phyloP scores from a whole-genome alignment of 345 rosid genomes.

The Reutealis trisperma region DNA sequence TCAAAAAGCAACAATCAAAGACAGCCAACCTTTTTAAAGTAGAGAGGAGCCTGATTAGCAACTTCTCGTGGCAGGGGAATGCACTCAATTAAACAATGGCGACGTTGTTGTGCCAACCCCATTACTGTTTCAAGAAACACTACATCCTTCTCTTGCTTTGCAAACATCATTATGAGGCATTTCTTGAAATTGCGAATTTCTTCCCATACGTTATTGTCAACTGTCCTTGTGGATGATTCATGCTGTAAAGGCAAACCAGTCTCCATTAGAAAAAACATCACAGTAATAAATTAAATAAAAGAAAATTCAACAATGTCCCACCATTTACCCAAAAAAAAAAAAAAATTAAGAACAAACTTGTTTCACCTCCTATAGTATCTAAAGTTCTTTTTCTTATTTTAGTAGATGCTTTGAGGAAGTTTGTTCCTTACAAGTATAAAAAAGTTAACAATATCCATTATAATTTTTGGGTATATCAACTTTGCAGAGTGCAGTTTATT shows the following conservation, averaged over 20 bases:
- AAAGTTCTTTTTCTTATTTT: neutral
- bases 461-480: neutral
- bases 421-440: neutral
- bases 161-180: conserved; percentile 90
- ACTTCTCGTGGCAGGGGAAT: conserved; percentile 69
- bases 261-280: neutral
- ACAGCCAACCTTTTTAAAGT: conserved; percentile 70
- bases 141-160: conserved; percentile 75
- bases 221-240: conserved; percentile 68
- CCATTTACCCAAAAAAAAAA: neutral
- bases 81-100: conserved; percentile 86
- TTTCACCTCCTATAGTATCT: neutral
- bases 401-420: neutral
- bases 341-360: neutral
- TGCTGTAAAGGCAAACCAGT: conserved; percentile 48
- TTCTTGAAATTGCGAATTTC: conserved; percentile 92
- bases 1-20: conserved; percentile 5
- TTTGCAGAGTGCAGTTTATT: neutral
- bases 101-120: conserved; percentile 75
- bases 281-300: neutral
- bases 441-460: neutral
- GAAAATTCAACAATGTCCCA: neutral
- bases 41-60: conserved; percentile 80
- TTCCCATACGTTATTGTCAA: conserved; percentile 79
- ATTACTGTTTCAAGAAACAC: conserved; percentile 90